Evolutionary conservation across 2,329 filamentous ascomycete genomes (phyloP), one percentile per base, ranked within the genome.

Genomic region (Dissoconium aciculare): DNA sequence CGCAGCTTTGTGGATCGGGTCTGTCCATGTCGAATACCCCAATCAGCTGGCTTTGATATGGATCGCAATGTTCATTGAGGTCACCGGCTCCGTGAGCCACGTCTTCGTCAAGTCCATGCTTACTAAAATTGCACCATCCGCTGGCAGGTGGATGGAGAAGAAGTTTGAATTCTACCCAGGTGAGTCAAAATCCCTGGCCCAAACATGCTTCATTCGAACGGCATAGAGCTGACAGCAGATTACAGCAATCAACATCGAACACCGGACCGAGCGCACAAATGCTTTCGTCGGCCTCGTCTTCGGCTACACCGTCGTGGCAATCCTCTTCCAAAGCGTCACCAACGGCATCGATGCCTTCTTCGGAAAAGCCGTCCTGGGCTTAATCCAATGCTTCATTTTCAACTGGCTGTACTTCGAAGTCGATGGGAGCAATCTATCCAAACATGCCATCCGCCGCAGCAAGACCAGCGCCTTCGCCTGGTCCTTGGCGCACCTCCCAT

Each of bases 281-380:
- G 71, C 71, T 0, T 78, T 77, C 43, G 68, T 76, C 0, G 67
- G 70, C 0, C 55, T 77, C 3, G 71, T 78, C 2, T 68, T 77
- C 41, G 72, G 73, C 11, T 75, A 74, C 40, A 70, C 65, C 1
- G 71, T 77, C 14, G 62, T 77, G 15, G 69, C 66, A 0, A 57
- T 75, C 19, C 54, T 74, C 24, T 75, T 70, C 45, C 71, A 75
- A 42, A 71, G 63, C 37, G 57, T 58, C 6, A 59, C 58, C 1
- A 48, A 46, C 26, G 67, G 68, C 4, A 53, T 73, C 8, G 69
- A 71, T 40, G 63, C 64, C 4, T 64, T 75, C 49, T 66, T 73
- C 28, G 73, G 71, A 5, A 77, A 77, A 48, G 71, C 71, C 1
- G 57, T 71, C 6, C 31, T 53, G 3, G 49, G 42, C 11, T 35